Evolutionary conservation across 2,329 filamentous ascomycete genomes (phyloP).

Genomic region (Pseudodiploospora longispora): DNA sequence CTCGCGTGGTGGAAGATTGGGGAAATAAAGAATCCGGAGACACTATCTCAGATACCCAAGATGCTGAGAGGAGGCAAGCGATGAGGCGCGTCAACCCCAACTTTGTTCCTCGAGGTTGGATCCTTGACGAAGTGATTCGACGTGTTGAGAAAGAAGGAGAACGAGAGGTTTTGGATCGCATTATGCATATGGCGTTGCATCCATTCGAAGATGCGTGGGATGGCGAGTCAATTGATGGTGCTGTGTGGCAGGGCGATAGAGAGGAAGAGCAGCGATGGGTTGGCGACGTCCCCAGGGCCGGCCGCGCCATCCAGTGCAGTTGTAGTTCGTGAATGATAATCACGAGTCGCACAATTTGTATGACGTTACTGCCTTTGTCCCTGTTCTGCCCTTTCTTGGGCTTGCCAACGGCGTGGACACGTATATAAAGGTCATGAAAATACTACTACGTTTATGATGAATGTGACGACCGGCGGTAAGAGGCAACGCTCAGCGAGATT

Average conservation of each 20-base stretch:
- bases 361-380: not conserved
- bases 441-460: constrained; percentile 10
- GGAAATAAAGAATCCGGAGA: constrained; percentile 33
- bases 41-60: constrained; percentile 30
- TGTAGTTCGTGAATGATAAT: constrained; percentile 64
- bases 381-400: constrained; percentile 1
- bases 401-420: too few species aligned
- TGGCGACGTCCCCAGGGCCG: constrained; percentile 71
- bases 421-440: too few species aligned
- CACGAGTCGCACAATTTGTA: constrained; percentile 3
- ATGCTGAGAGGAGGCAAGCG: constrained; percentile 54
- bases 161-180: constrained; percentile 63
- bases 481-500: constrained; percentile 54
- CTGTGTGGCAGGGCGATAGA: constrained; percentile 48
- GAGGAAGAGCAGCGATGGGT: constrained; percentile 77
- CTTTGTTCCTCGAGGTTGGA: constrained; percentile 85
- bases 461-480: constrained; percentile 72
- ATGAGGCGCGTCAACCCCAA: constrained; percentile 91
- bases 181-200: constrained; percentile 75
- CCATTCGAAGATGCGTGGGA: constrained; percentile 79
- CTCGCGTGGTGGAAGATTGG: constrained; percentile 70
- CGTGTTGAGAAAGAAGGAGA: constrained; percentile 81
- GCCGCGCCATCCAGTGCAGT: constrained; percentile 84
- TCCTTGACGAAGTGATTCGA: constrained; percentile 86
- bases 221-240: constrained; percentile 37